Evolutionary conservation across 257 asterid genomes (phyloP).

Genomic region (Penstemon davidsonii): DNA sequence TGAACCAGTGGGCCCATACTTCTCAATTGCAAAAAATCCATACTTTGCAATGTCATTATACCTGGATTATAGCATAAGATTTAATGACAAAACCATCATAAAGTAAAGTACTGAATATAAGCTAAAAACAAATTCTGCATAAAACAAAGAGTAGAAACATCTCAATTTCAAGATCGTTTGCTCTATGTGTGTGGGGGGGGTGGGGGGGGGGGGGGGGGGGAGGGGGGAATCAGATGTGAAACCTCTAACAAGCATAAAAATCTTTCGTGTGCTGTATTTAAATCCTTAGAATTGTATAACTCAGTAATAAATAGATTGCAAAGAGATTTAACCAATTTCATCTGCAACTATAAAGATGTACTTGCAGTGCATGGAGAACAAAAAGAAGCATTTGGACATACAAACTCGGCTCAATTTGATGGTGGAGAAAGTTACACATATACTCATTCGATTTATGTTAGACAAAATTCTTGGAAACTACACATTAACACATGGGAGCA

Average conservation of each 20-base stretch:
- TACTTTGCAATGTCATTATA: slow-evolving; percentile 83
- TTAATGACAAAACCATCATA: slow-evolving; percentile 20
- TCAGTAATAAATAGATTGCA: not conserved
- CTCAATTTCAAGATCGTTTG: not conserved
- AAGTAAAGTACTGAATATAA: slow-evolving; percentile 11
- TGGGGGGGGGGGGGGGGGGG: not conserved
- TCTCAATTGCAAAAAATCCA: slow-evolving; percentile 73
- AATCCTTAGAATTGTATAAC: not conserved
- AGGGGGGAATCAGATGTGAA: not conserved
- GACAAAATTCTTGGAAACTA: too few relatives aligned
- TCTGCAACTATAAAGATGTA: not conserved
- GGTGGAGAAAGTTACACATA: too few relatives aligned
- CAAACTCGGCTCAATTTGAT: too few relatives aligned
- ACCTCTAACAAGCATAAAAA: not conserved
- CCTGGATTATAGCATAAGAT: slow-evolving; percentile 46
- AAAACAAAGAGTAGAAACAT: slow-evolving; percentile 1
- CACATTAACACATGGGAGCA: too few relatives aligned
- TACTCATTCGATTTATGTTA: too few relatives aligned
- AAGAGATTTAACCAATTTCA: not conserved
- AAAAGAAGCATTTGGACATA: too few relatives aligned
- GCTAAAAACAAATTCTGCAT: not conserved
- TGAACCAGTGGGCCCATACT: slow-evolving; percentile 37
- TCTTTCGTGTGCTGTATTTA: not conserved
- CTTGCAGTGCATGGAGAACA: too few relatives aligned
- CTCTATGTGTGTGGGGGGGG: not conserved